Evolutionary conservation across 1,139 yeast species (phyloP).

Genomic region (Yamadazyma trypodendri): DNA sequence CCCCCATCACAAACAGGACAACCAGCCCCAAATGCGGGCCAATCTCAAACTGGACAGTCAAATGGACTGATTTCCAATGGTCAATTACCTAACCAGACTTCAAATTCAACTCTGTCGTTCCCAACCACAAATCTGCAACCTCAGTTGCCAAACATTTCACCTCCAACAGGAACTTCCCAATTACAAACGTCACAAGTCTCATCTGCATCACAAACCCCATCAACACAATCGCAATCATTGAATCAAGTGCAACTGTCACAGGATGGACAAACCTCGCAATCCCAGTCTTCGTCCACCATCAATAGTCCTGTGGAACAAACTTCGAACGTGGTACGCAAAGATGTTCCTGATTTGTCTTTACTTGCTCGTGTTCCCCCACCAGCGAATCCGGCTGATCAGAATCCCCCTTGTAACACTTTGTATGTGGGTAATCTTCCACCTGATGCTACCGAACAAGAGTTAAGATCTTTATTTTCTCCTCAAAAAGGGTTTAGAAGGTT

Average conservation of each 20-base stretch:
- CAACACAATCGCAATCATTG: conserved; percentile 4
- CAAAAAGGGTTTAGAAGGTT: conserved; percentile 91
- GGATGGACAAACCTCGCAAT: conserved; percentile 4
- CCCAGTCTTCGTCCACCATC: conserved; percentile 7
- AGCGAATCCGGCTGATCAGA: conserved; percentile 98
- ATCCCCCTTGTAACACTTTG: conserved; percentile 96
- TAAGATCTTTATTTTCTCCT: conserved; percentile 80
- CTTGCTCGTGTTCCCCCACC: conserved; percentile 89
- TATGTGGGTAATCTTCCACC: conserved; percentile 97
- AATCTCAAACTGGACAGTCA: neutral
- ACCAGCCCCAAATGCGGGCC: conserved; percentile 6
- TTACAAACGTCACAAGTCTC: neutral
- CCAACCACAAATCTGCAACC: conserved; percentile 3
- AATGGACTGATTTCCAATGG: conserved; percentile 2
- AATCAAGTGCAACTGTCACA: conserved; percentile 4
- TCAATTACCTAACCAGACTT: conserved; percentile 3
- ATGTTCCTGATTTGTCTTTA: conserved; percentile 69
- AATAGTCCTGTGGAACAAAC: conserved; percentile 18
- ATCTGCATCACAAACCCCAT: neutral
- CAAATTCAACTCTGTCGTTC: conserved; percentile 6
- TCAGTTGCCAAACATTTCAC: conserved; percentile 5
- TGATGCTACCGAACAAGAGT: conserved; percentile 92
- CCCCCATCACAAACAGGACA: conserved; percentile 9
- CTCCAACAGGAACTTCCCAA: conserved; percentile 3
- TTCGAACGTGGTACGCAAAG: conserved; percentile 24